Evolutionary conservation across 2,329 filamentous ascomycete species (phyloP).

Genomic region (Colletotrichum sidae): DNA sequence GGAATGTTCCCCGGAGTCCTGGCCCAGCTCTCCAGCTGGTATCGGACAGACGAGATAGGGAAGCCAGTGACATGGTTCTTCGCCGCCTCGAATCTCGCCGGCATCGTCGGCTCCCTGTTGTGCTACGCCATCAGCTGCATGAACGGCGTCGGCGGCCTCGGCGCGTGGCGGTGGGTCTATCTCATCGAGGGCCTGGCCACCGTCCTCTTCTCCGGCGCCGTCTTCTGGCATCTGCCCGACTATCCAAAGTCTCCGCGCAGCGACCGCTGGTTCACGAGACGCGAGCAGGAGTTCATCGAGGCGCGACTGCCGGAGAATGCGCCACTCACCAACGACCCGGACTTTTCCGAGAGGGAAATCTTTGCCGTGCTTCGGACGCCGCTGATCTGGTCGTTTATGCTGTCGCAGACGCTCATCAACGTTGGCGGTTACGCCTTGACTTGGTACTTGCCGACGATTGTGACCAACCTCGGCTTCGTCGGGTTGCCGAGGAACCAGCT

Average conservation of each 20-base stretch:
- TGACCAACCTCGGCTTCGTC: constrained; percentile 55
- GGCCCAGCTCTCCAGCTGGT: constrained; percentile 57
- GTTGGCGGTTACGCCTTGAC: constrained; percentile 54
- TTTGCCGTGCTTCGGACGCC: constrained; percentile 44
- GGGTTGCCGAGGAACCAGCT: constrained; percentile 56
- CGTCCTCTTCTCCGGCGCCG: no score
- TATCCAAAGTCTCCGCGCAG: constrained; percentile 53
- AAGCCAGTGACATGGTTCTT: constrained; percentile 53
- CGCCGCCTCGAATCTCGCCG: no score
- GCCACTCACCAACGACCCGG: constrained; percentile 49
- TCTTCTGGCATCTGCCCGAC: no score
- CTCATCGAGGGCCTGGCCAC: no score
- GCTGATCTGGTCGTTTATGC: constrained; percentile 41
- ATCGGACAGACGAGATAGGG: constrained; percentile 57
- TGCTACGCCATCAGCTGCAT: no score
- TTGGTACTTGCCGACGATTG: constrained; percentile 56
- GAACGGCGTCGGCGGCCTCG: no score
- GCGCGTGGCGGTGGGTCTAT: no score
- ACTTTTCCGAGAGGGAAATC: constrained; percentile 50
- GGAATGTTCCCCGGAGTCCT: constrained; percentile 55
- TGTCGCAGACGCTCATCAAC: constrained; percentile 49
- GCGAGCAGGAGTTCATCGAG: constrained; percentile 55
- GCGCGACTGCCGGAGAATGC: constrained; percentile 51
- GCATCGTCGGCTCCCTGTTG: no score
- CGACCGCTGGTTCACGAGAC: constrained; percentile 49